Evolutionary conservation across 805 yeast genomes (phyloP), one percentile per base, ranked within the genome.

Genomic region (Hyphopichia homilentoma): DNA sequence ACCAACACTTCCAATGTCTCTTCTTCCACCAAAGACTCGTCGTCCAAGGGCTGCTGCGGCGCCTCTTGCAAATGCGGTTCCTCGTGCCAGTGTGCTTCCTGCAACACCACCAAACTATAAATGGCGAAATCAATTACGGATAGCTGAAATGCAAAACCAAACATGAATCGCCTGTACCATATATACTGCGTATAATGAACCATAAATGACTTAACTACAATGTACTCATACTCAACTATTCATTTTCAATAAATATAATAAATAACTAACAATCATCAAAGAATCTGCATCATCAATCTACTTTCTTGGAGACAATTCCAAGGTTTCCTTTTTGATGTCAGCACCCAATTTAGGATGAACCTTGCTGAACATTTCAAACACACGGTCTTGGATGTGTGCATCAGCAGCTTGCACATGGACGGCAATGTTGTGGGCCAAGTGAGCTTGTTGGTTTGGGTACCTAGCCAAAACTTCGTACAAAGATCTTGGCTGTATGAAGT

Each of bases 341-440:
- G 63, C 68, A 39, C 86, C 88, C 55, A 90, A 72, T 33, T 73
- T 77, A 27, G 75, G 72, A 52, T 78, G 74, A 33, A 88, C 94
- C 61, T 80, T 79, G 36, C 72, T 53, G 56, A 88, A 90, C 76
- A 81, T 76, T 40, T 75, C 85, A 50, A 81, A 71, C 19, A 85
- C 94, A 40, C 81, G 67, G 54, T 85, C 86, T 68, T 84, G 95
- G 45, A 88, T 77, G 31, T 71, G 73, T 30, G 84, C 79, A 44
- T 76, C 73, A 20, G 97, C 96, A 44, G 57, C 74, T 40, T 61
- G 44, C 12, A 70, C 83, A 57, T 89, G 96, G 24, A 67, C 80
- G 14, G 95, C 81, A 42, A 90, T 72, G 59, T 90, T 90, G 60
- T 82, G 85, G 30, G 89, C 84, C 54, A 90, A 70, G 48, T 86